These are phyloP conservation scores for Microcos paniculata DNA, from an alignment of 345 rosid genomes.

Conservation along the genomic window DNA sequence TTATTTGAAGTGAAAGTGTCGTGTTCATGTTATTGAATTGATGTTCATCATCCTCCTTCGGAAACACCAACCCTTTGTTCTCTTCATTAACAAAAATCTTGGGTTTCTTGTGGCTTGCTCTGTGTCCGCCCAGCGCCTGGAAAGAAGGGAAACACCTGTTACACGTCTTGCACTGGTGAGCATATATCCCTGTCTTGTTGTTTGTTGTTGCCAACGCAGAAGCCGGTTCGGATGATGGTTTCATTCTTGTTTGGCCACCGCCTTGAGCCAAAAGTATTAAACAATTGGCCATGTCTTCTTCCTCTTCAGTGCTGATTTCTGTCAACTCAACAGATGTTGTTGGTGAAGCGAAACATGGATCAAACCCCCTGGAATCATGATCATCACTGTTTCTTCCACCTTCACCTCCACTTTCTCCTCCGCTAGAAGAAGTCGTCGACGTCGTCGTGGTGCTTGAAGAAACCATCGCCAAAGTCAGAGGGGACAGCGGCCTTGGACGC, in stretches of 20 bases:
- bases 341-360: slow-evolving; percentile 7
- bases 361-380: slow-evolving; percentile 13
- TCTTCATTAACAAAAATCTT: slow-evolving; percentile 30
- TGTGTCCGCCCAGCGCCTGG: slow-evolving; percentile 94
- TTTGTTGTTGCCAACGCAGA: slow-evolving; percentile 8
- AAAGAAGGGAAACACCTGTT: slow-evolving; percentile 74
- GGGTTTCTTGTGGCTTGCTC: slow-evolving; percentile 88
- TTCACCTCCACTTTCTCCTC: slow-evolving; percentile 21
- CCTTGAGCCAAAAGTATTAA: slow-evolving; percentile 64
- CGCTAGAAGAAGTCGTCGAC: neutral
- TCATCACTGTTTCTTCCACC: slow-evolving; percentile 26
- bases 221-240: neutral
- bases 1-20: slow-evolving; percentile 51
- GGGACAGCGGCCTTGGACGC: slow-evolving; percentile 59
- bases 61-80: slow-evolving; percentile 17
- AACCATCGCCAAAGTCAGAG: slow-evolving; percentile 30
- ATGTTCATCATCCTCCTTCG: slow-evolving; percentile 9
- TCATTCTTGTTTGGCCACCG: slow-evolving; percentile 2
- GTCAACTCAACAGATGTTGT: slow-evolving; percentile 24
- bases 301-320: slow-evolving; percentile 40
- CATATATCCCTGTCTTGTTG: slow-evolving; percentile 27
- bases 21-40: slow-evolving; percentile 27
- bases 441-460: slow-evolving; percentile 28
- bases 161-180: slow-evolving; percentile 84
- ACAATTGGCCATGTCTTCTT: slow-evolving; percentile 64